These are phyloP conservation scores for Scedosporium dehoogii DNA, from an alignment of 2,329 filamentous ascomycete species.

Conservation along the genomic window DNA sequence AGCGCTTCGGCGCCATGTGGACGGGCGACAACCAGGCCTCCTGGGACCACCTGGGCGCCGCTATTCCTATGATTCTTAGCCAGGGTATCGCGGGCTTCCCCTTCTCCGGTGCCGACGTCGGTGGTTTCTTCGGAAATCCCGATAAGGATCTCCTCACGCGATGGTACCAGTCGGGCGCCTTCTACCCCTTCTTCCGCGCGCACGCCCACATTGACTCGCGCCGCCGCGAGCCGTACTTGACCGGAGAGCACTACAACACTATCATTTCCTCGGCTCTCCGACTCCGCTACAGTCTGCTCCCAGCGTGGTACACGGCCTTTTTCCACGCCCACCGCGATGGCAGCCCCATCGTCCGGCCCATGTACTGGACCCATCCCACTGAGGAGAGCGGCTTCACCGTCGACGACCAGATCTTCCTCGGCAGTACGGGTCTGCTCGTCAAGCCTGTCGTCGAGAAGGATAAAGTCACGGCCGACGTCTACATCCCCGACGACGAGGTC, in stretches of 20 bases:
- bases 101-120: slow-evolving; percentile 90
- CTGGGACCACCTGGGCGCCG: slow-evolving; percentile 83
- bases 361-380: slow-evolving; percentile 83
- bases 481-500: slow-evolving; percentile 76
- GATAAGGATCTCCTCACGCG: slow-evolving; percentile 82
- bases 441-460: slow-evolving; percentile 82
- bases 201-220: slow-evolving; percentile 96
- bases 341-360: slow-evolving; percentile 78
- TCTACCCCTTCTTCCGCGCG: slow-evolving; percentile 96
- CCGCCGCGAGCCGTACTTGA: slow-evolving; percentile 84
- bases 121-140: slow-evolving; percentile 96
- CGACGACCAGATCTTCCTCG: slow-evolving; percentile 90
- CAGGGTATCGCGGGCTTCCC: slow-evolving; percentile 90
- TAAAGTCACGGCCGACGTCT: slow-evolving; percentile 64
- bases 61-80: slow-evolving; percentile 86
- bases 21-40: slow-evolving; percentile 93
- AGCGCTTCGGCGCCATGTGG: slow-evolving; percentile 93
- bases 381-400: slow-evolving; percentile 81
- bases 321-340: slow-evolving; percentile 76
- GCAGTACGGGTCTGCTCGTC: slow-evolving; percentile 76
- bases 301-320: slow-evolving; percentile 96
- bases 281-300: slow-evolving; percentile 79
- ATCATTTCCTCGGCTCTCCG: slow-evolving; percentile 85
- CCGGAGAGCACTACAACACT: slow-evolving; percentile 70
- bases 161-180: slow-evolving; percentile 95